phyloP scores from a whole-genome alignment of 2,329 filamentous ascomycete genomes.

The Fusarium sp. region DNA sequence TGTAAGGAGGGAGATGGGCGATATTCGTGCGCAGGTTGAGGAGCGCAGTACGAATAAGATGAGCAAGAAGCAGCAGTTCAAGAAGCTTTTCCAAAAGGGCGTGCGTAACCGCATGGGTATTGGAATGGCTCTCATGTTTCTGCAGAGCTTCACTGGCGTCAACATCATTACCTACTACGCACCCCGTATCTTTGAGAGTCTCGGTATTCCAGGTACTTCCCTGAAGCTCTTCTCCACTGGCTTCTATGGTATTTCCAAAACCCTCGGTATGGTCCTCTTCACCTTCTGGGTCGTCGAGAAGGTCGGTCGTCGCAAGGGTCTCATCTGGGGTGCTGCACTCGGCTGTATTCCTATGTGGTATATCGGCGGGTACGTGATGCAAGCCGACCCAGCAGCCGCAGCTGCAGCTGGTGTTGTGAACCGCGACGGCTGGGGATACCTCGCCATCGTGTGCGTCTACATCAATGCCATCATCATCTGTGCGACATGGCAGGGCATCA shows the following conservation, averaged over 20 bases:
- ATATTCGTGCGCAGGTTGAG: conserved; percentile 67
- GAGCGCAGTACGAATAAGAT: conserved; percentile 50
- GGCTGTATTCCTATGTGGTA: conserved; percentile 52
- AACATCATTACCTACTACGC: conserved; percentile 70
- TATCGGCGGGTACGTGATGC: conserved; percentile 50
- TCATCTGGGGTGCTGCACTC: conserved; percentile 52
- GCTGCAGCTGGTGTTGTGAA: conserved; percentile 57
- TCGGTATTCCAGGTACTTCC: conserved; percentile 47
- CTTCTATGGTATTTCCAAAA: conserved; percentile 53
- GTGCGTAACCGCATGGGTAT: conserved; percentile 51
- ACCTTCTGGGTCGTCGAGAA: conserved; percentile 58
- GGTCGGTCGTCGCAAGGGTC: conserved; percentile 57
- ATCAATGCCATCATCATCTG: conserved; percentile 53
- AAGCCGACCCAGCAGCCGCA: conserved; percentile 46
- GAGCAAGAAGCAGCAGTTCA: conserved; percentile 41
- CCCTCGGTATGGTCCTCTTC: conserved; percentile 49
- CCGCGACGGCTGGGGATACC: conserved; percentile 51
- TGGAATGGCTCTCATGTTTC: conserved; percentile 61
- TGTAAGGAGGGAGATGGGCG: conserved; percentile 58
- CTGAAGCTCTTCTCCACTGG: conserved; percentile 51
- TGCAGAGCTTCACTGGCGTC: conserved; percentile 53
- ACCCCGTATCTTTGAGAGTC: conserved; percentile 49
- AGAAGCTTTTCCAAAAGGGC: conserved; percentile 49
- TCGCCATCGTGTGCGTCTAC: conserved; percentile 58
- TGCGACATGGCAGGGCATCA: conserved; percentile 54